Evolutionary conservation across 106 monocot genomes (phyloP).

Genomic region (Platanthera zijinensis): DNA sequence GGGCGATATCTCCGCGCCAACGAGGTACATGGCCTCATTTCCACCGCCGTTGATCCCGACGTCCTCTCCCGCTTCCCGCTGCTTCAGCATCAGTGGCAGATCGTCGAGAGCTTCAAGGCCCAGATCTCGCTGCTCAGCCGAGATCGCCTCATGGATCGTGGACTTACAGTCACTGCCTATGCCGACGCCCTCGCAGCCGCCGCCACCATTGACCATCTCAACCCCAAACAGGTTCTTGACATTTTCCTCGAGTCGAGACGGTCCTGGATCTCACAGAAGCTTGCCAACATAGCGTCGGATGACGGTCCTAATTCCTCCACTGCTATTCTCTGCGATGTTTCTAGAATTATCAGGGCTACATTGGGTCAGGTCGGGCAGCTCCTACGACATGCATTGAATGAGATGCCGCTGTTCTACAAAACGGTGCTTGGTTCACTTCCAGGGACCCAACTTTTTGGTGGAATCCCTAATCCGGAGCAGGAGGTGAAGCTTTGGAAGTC

Average conservation of each 20-base stretch:
- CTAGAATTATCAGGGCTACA: slow-evolving; percentile 38
- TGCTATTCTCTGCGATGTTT: slow-evolving; percentile 45
- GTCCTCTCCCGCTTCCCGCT: slow-evolving; percentile 55
- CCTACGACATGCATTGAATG: slow-evolving; percentile 59
- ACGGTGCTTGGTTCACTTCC: slow-evolving; percentile 71
- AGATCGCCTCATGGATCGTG: slow-evolving; percentile 58
- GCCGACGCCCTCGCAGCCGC: slow-evolving; percentile 80
- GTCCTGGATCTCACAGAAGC: slow-evolving; percentile 70
- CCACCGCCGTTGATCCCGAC: slow-evolving; percentile 20
- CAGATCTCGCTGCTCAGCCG: slow-evolving; percentile 86
- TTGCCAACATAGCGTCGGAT: slow-evolving; percentile 13
- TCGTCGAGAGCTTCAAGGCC: slow-evolving; percentile 72
- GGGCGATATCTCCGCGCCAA: slow-evolving; percentile 78
- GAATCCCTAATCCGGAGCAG: slow-evolving; percentile 86
- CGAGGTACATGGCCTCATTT: slow-evolving; percentile 49
- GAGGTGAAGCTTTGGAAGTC: slow-evolving; percentile 82
- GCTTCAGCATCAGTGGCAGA: slow-evolving; percentile 87
- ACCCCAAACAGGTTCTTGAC: slow-evolving; percentile 44
- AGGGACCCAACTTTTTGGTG: slow-evolving; percentile 85
- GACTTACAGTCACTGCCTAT: slow-evolving; percentile 45
- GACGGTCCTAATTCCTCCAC: slow-evolving; percentile 21
- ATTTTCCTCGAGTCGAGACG: slow-evolving; percentile 77
- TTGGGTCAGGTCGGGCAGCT: slow-evolving; percentile 79
- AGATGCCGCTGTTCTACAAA: slow-evolving; percentile 84
- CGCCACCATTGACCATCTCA: slow-evolving; percentile 65